Conservation (phyloP, 2,329 filamentous ascomycete species). For the Trichophyton mentagrophytes region DNA sequence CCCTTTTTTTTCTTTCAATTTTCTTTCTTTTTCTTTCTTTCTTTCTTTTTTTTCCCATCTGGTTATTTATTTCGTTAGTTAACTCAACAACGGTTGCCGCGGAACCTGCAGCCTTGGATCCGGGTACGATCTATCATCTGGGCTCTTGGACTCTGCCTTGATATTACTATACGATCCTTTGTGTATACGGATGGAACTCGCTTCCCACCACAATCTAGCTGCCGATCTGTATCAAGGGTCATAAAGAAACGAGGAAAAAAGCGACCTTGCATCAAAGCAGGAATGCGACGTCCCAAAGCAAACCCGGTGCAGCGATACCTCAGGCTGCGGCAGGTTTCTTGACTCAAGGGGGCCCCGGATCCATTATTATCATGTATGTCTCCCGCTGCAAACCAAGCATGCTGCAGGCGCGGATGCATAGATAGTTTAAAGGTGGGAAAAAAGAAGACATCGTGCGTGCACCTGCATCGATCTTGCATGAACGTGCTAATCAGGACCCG, state of each 20-base stretch:
- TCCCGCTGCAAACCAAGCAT: neutral
- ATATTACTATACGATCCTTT: neutral
- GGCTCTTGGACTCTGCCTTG: neutral
- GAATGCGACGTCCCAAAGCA: neutral
- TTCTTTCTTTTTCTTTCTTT: neutral
- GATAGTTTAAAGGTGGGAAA: neutral
- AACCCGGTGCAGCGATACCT: neutral
- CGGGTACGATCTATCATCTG: neutral
- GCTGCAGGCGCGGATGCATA: neutral
- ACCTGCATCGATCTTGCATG: neutral
- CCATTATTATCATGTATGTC: neutral
- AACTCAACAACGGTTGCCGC: neutral
- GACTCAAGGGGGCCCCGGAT: neutral
- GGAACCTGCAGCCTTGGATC: neutral
- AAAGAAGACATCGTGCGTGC: neutral
- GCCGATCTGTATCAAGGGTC: neutral
- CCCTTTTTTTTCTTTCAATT: too few species aligned
- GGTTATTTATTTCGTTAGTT: neutral
- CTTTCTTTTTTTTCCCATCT: neutral
- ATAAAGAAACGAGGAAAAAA: neutral
- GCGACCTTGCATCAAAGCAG: neutral
- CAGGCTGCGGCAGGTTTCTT: neutral
- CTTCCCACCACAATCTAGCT: neutral
- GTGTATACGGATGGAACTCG: neutral
- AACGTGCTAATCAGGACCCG: neutral